These are phyloP conservation scores for Neurospora sp. DNA, from an alignment of 495 filamentous ascomycete species.

Conservation along the genomic window DNA sequence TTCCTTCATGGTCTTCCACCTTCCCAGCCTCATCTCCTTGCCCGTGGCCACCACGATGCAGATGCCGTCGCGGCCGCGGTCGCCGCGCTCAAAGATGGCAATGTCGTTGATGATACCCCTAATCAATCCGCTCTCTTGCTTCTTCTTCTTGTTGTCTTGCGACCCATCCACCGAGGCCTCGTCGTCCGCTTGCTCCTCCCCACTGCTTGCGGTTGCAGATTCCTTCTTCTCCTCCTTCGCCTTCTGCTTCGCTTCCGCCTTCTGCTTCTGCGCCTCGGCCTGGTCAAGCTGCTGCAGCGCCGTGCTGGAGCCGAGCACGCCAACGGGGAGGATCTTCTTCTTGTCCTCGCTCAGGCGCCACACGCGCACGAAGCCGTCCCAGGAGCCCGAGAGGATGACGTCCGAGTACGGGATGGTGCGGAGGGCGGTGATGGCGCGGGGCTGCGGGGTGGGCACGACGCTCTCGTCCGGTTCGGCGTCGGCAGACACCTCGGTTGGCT, in stretches of 20 bases:
- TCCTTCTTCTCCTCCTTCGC: not conserved
- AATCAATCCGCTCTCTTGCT: slow-evolving; percentile 22
- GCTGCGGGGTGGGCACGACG: slow-evolving; percentile 52
- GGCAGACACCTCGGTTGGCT: slow-evolving; percentile 55
- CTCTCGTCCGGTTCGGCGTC: slow-evolving; percentile 48
- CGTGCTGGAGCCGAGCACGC: slow-evolving; percentile 43
- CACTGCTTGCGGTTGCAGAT: not conserved
- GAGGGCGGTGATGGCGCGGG: slow-evolving; percentile 85
- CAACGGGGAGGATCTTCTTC: slow-evolving; percentile 60
- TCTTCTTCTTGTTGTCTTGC: not conserved
- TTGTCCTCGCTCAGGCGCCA: slow-evolving; percentile 82
- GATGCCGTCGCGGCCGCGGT: slow-evolving; percentile 57
- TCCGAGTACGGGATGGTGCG: slow-evolving; percentile 79
- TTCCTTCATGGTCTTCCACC: slow-evolving; percentile 53
- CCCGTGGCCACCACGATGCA: slow-evolving; percentile 75
- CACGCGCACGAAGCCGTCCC: slow-evolving; percentile 81
- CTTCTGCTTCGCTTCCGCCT: not conserved
- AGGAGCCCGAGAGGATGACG: slow-evolving; percentile 78
- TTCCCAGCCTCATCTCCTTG: slow-evolving; percentile 73
- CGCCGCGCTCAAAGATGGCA: slow-evolving; percentile 67
- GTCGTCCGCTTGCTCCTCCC: not conserved
- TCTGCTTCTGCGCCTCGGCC: not conserved
- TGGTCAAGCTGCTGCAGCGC: not conserved
- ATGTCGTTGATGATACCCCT: slow-evolving; percentile 81
- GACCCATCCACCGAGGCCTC: not conserved